These are phyloP conservation scores for Phytopythium sindhum DNA, from an alignment of 352 stramenopile genomes.

Conservation along the genomic window DNA sequence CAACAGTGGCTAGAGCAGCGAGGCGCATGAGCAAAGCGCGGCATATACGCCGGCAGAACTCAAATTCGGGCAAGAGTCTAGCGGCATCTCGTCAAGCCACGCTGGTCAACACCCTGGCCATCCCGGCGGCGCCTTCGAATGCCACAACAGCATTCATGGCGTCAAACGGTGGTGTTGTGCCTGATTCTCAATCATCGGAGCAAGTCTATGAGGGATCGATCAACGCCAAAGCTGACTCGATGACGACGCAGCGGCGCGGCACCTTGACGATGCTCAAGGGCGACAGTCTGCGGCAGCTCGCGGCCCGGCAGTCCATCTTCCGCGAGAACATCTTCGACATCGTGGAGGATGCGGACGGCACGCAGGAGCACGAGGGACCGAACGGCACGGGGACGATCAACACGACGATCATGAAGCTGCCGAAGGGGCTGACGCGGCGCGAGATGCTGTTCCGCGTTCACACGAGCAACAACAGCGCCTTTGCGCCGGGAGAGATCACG, in stretches of 20 bases:
- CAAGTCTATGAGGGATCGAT: background rate
- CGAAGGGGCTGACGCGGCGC: constrained; percentile 59
- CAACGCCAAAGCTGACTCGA: background rate
- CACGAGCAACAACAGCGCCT: background rate
- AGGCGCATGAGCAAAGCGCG: constrained; percentile 16
- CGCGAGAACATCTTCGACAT: constrained; percentile 79
- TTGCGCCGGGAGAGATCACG: constrained; percentile 20
- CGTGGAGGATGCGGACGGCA: constrained; percentile 58
- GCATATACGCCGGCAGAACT: constrained; percentile 9
- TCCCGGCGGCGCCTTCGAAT: background rate
- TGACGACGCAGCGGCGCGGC: constrained; percentile 18
- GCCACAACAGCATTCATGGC: background rate
- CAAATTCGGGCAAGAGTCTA: background rate
- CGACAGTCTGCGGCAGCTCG: constrained; percentile 30
- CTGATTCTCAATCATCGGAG: background rate
- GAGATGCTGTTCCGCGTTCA: constrained; percentile 68
- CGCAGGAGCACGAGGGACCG: constrained; percentile 21
- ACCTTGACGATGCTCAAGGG: constrained; percentile 35
- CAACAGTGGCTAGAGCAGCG: background rate
- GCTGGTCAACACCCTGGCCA: constrained; percentile 5
- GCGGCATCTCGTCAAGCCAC: background rate
- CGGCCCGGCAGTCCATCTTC: constrained; percentile 38
- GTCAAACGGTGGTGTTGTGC: background rate
- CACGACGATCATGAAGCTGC: constrained; percentile 76
- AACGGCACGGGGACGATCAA: constrained; percentile 16